Conservation (phyloP, 768 basidiomycete genomes). For the Calocera cornea region DNA sequence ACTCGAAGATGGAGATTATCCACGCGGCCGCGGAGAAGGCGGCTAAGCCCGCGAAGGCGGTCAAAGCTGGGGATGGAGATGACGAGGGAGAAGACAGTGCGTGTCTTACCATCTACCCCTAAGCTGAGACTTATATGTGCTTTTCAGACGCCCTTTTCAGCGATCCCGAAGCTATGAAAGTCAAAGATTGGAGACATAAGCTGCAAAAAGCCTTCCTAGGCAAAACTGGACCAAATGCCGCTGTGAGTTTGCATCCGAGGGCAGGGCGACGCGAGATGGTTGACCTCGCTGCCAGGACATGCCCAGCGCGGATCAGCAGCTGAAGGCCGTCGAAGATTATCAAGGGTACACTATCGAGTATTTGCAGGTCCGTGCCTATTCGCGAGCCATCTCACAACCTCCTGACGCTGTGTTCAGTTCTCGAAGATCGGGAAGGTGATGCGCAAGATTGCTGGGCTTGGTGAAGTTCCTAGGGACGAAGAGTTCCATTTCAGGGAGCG, state of each 20-base stretch:
- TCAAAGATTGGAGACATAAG: slow-evolving; percentile 84
- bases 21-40: neutral
- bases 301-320: slow-evolving; percentile 54
- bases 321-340: slow-evolving; percentile 63
- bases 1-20: slow-evolving; percentile 12
- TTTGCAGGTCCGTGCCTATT: slow-evolving; percentile 33
- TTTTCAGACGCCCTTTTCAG: slow-evolving; percentile 31
- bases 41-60: slow-evolving; percentile 17
- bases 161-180: slow-evolving; percentile 55
- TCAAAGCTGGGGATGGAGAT: slow-evolving; percentile 53
- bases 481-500: slow-evolving; percentile 62
- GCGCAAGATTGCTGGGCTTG: slow-evolving; percentile 62
- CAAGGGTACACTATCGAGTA: slow-evolving; percentile 66
- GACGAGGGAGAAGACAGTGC: slow-evolving; percentile 44
- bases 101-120: neutral
- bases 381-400: neutral
- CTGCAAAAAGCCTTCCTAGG: slow-evolving; percentile 78
- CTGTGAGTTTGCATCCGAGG: slow-evolving; percentile 32
- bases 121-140: neutral
- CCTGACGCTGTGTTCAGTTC: slow-evolving; percentile 32
- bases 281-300: slow-evolving; percentile 44
- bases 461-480: slow-evolving; percentile 44
- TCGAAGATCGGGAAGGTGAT: slow-evolving; percentile 80
- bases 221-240: slow-evolving; percentile 44
- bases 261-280: slow-evolving; percentile 9